phyloP scores from a whole-genome alignment of 352 stramenopile genomes.

The Phytophthora crassamura region DNA sequence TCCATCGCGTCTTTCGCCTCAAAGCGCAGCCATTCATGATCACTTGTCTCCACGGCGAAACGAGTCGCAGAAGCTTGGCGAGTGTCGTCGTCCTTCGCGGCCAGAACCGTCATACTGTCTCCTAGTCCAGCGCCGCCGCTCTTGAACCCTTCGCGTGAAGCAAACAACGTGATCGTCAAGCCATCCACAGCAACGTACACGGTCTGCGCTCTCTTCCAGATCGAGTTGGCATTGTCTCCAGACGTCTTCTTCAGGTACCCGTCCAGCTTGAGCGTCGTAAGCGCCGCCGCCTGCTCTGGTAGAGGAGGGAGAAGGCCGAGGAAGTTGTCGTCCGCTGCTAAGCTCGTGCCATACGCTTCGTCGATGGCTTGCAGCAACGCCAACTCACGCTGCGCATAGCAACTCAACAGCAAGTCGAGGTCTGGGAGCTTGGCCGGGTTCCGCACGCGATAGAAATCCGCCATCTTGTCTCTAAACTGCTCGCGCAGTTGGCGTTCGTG shows the following conservation, averaged over 20 bases:
- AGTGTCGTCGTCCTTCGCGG: conserved; percentile 35
- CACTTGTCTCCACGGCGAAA: conserved; percentile 63
- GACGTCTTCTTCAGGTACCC: conserved; percentile 41
- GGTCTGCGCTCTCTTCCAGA: conserved; percentile 46
- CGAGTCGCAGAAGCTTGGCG: conserved; percentile 22
- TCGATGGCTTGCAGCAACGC: conserved; percentile 62
- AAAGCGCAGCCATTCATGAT: conserved; percentile 59
- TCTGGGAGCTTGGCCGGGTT: conserved; percentile 61
- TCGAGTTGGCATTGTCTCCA: conserved; percentile 27
- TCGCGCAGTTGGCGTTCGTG: conserved; percentile 29
- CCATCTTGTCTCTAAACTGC: conserved; percentile 48
- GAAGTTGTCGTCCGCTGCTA: conserved; percentile 43
- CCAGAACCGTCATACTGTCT: conserved; percentile 40
- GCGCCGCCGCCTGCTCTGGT: conserved; percentile 34
- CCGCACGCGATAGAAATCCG: conserved; percentile 60
- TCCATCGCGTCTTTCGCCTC: conserved; percentile 43
- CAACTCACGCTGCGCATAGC: conserved; percentile 53
- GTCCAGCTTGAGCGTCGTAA: conserved; percentile 51
- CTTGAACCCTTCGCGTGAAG: conserved; percentile 68
- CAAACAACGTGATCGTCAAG: conserved; percentile 59
- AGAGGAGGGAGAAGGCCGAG: conserved; percentile 43
- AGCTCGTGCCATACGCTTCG: conserved; percentile 39
- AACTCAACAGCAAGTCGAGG: conserved; percentile 54
- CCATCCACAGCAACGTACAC: conserved; percentile 60
- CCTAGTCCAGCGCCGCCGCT: conserved; percentile 28